Evolutionary conservation across 1,284 basidiomycete genomes (phyloP), one percentile per base, ranked within the genome.

Genomic region (Moesziomyces parantarcticus): DNA sequence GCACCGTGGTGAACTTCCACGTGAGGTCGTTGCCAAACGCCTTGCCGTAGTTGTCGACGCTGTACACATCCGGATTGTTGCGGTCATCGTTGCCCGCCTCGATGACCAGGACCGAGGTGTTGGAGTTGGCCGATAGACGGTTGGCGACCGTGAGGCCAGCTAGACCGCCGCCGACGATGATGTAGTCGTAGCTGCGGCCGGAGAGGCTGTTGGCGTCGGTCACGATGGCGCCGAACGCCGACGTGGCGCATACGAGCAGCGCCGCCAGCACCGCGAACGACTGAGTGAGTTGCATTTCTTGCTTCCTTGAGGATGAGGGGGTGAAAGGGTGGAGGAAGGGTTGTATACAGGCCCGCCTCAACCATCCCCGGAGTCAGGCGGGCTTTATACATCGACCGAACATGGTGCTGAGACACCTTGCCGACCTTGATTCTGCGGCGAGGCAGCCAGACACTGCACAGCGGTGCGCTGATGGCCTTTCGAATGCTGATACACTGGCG

Each of bases 1-100:
- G 84, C 20, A 87, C 87, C 1, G 88, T 86, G 14, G 79, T 79
- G 85, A 87, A 89, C 6, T 81, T 78, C 87, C 87, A 89, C 71
- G 87, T 86, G 43, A 89, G 73, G 4, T 86, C 82, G 4, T 85
- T 86, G 5, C 84, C 84, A 69, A 88, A 88, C 3, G 86, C 87
- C 23, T 85, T 72, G 10, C 86, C 84, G 70, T 87, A 89, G 34
- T 84, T 76, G 75, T 87, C 58, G 21, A 77, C 50, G 34, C 61
- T 52, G 22, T 50, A 56, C 44, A 80, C 59, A n/a, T 60, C 23
- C 10, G 55, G 16, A 23, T 78, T 60, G 26, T 5, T 52, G 18
- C 77, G 58, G 20, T 64, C 62, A 40, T 80, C 78, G 42, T 76
- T 67, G 18, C 83, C 83, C 5, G 82, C 79, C 63, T 84, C 83